Evolutionary conservation across 2,329 filamentous ascomycete species (phyloP), one percentile per base, ranked within the genome.

Genomic region (Colletotrichum sp.): DNA sequence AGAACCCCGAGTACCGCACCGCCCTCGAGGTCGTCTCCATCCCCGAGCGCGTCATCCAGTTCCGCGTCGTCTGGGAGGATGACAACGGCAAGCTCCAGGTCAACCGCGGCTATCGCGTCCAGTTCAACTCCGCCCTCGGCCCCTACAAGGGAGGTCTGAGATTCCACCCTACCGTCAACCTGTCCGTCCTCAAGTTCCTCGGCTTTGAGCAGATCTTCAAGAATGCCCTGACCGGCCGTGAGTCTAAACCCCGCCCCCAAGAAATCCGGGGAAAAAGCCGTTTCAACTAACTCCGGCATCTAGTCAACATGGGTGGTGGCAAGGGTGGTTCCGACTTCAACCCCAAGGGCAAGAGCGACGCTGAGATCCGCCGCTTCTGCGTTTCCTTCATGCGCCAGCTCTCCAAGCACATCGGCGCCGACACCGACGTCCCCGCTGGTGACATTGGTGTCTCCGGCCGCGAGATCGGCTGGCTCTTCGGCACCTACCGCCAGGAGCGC

Each of bases 121-220:
- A 98, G 88, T 98, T 98, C 93, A 99, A 98, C 93, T 97, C 95
- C 64, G 96, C 96, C 61, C 93, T 98, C 27, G 97, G 97, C 74
- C 97, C 97, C 69, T 98, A 98, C 94, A 98, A 98, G 92, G 97
- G 97, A 79, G 97, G 97, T 85, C 93, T 98, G 80, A 92, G 97
- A 81, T 95, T 99, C 87, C 97, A 99, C 87, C 97, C 96, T 77
- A 93, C 93, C 13, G 95, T 97, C 86, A 97, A 94, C 87, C 85
- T 94, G 83, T 75, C 68, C 69, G 87, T 87, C 83, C 92, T 99
- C 82, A 99, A 99, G 90, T 98, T 98, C 89, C 91, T 99, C 84
- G 97, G 96, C 79, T 98, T 98, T 83, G 97, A 99, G 93, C 97
- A 98, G 89, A 97, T 96, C 88, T 98, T 98, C 92, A 98, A 98